phyloP scores from a whole-genome alignment of 192 early-diverging fungal species.

The Lunasporangiospora selenospora region DNA sequence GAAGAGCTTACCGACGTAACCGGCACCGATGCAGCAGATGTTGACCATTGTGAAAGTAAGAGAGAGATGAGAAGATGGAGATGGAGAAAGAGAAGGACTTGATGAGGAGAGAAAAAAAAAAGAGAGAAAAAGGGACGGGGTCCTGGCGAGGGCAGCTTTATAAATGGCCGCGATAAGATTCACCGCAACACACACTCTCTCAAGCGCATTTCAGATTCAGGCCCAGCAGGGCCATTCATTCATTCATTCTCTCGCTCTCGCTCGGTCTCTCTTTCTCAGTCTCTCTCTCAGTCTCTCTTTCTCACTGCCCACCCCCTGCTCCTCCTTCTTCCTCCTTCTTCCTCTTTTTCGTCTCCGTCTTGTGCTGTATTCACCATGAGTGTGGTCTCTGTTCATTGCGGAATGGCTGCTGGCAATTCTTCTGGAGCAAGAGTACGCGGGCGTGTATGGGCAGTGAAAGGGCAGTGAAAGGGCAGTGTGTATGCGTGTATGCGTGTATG shows the following conservation, averaged over 20 bases:
- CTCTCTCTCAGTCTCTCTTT: background rate
- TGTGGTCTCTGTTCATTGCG: too few species aligned
- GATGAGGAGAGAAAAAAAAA: conserved; percentile 11
- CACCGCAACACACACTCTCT: too few species aligned
- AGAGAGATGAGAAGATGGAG: conserved; percentile 5
- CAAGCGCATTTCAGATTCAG: too few species aligned
- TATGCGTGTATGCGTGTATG: too few species aligned
- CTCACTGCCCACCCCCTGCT: background rate
- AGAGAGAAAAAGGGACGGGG: conserved; percentile 6
- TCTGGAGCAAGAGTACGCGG: too few species aligned
- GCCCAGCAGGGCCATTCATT: too few species aligned
- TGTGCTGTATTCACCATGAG: conserved; percentile 1
- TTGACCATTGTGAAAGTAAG: conserved; percentile 50
- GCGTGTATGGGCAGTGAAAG: too few species aligned
- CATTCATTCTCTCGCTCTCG: background rate
- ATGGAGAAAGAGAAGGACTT: background rate
- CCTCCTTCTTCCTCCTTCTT: background rate
- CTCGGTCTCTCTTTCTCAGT: background rate
- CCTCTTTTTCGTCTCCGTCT: background rate
- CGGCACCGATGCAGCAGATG: conserved; percentile 96
- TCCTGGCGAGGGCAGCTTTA: too few species aligned
- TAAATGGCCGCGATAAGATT: too few species aligned
- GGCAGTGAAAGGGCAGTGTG: too few species aligned
- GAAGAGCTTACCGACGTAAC: conserved; percentile 85
- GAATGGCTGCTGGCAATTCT: too few species aligned